Evolutionary conservation across 148 eudicot species (phyloP).

Genomic region (Mesembryanthemum crystallinum): DNA sequence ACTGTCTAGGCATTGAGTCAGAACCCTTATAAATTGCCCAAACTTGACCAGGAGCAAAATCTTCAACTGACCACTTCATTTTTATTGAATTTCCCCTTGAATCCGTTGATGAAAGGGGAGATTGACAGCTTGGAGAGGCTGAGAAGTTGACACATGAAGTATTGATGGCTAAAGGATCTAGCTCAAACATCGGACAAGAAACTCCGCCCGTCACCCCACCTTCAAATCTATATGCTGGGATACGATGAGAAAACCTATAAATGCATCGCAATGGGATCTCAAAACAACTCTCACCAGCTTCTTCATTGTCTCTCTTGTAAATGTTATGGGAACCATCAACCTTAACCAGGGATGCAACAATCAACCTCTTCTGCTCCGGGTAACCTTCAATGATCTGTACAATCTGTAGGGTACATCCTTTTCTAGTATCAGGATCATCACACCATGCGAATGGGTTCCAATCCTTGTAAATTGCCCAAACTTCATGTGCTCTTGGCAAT

Average conservation of each 20-base stretch:
- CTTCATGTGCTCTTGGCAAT: slow-evolving; percentile 52
- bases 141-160: slow-evolving; percentile 4
- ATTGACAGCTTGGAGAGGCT: not conserved
- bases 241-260: slow-evolving; percentile 50
- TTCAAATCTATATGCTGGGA: slow-evolving; percentile 39
- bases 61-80: slow-evolving; percentile 26
- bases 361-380: slow-evolving; percentile 13
- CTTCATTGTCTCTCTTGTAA: slow-evolving; percentile 18
- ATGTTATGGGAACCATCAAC: slow-evolving; percentile 16
- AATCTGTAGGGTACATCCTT: slow-evolving; percentile 37
- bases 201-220: slow-evolving; percentile 39
- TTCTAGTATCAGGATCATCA: slow-evolving; percentile 38
- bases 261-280: slow-evolving; percentile 34
- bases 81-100: slow-evolving; percentile 14
- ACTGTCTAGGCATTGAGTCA: slow-evolving; percentile 32
- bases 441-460: slow-evolving; percentile 54
- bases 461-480: slow-evolving; percentile 61
- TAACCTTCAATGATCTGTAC: slow-evolving; percentile 44
- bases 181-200: slow-evolving; percentile 35
- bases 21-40: slow-evolving; percentile 30
- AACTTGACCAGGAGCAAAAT: slow-evolving; percentile 30
- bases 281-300: slow-evolving; percentile 13
- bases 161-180: slow-evolving; percentile 30
- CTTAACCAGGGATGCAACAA: slow-evolving; percentile 25
- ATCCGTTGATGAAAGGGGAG: slow-evolving; percentile 1